These are phyloP conservation scores for Herpotrichia juniperi DNA, from an alignment of 2,329 filamentous ascomycete species.

Conservation along the genomic window DNA sequence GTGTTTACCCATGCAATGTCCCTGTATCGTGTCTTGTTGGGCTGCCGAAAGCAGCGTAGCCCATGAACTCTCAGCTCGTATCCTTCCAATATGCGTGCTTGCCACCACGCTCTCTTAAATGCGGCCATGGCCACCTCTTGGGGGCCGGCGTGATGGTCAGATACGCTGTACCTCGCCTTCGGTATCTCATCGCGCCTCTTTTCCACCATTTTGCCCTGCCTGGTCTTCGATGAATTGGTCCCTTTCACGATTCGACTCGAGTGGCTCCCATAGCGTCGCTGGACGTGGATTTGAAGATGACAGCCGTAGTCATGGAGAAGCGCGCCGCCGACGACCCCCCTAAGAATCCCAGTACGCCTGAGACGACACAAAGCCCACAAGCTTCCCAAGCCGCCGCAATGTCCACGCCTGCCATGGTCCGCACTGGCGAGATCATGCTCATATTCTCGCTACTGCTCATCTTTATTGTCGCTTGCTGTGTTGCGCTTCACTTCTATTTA, in stretches of 20 bases:
- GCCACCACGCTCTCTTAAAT: background rate
- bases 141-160: background rate
- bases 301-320: background rate
- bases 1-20: background rate
- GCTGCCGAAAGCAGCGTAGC: background rate
- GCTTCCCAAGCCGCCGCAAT: background rate
- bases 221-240: background rate
- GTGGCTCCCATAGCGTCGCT: background rate
- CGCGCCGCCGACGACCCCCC: slow-evolving; percentile 1
- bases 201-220: background rate
- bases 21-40: background rate
- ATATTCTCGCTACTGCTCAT: slow-evolving; percentile 24
- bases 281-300: background rate
- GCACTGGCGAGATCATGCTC: slow-evolving; percentile 24
- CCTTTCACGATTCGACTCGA: background rate
- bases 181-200: background rate
- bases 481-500: slow-evolving; percentile 18
- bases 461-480: slow-evolving; percentile 16
- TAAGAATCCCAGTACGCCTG: background rate
- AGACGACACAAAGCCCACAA: background rate
- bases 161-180: background rate
- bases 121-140: background rate
- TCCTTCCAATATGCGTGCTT: background rate
- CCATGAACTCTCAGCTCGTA: background rate
- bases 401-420: slow-evolving; percentile 13